Base-by-base conservation (phyloP, 148 eudicot genomes). In the Pouteria glomerata region DNA sequence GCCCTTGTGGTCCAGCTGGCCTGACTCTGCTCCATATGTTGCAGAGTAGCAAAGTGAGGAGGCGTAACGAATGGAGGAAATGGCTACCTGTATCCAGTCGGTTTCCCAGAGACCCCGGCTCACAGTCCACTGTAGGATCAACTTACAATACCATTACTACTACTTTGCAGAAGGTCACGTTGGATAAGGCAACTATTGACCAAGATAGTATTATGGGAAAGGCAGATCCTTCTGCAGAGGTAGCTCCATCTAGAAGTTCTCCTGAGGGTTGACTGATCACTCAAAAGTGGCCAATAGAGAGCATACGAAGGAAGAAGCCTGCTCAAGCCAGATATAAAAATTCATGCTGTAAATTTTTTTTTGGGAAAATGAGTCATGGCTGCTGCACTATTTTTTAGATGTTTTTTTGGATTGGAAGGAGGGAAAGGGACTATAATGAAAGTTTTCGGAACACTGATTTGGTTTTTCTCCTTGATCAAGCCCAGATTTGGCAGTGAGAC, bases 31-130 rank as follows among this genome's bases (percentile, higher is more conserved):
- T 79, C 48, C 59, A 6, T 34, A 15, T n/a, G 41, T 72, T 77
- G 63, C 74, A 85, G 86, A 81, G 76, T 6, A 73, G 81, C 67
- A 79, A 77, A 68, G 45, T 83, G 55, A 83, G 89, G 76, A 83
- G 78, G 75, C 80, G 85, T 48, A 53, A 71, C 3, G 82, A 74
- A 18, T 85, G 89, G 89, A 74, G 39, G 50, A 83, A 77, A 76
- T 83, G 86, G 87, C 31, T 79, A 42, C 35, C 21, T 4, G 23
- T 68, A 19, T 55, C 50, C 56, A 71, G 44, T 62, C 77, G 41
- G 27, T 34, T 67, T 37, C 14, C 74, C 10, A 8, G 61, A 5
- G 74, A 68, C 35, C 66, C 78, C 8, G 63, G 68, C 69, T 35
- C 63, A 2, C 74, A 44, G 31, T 27, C 73, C 11, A 69, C 68